Base-by-base conservation (phyloP, 345 rosid genomes). In the Lumnitzera racemosa region DNA sequence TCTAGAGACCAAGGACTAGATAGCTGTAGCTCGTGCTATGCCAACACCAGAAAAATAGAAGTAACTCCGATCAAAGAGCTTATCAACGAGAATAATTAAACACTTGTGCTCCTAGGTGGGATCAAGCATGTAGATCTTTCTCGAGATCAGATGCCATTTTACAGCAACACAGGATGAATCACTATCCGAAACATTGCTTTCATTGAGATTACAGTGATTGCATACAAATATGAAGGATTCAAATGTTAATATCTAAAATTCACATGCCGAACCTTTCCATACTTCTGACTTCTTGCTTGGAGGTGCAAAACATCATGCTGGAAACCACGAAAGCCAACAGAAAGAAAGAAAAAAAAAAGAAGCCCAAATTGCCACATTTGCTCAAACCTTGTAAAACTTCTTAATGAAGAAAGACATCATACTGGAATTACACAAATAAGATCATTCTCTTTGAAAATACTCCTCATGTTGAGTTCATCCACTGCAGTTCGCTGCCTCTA, bases 401-500 rank as follows among this genome's bases (percentile, higher is more conserved):
- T 20, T 9, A 4, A 51, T 61, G 46, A 56, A 11, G 53, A 23
- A 29, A 43, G 41, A n/a, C 2, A 4, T 23, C 24, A 43, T 16
- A 29, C 20, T 49, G 53, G 61, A 89, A 97, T 81, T 79, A 90
- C 99, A 66, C 96, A 94, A 10, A 92, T 77, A 49, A 90, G 86
- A 76, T 90, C 97, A 46, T 86, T 76, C 67, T 94, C 97, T 66
- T 80, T 81, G 59, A 90, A 94, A 67, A 94, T 78, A 74, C 62
- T 76, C 57, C 96, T 86, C 99, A 94, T 94, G 77, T 90, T 94
- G 68, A 94, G 97, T 73, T 94, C 96, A 80, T 94, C 99, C 68
- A 84, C 72, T 56, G 97, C 95, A 41, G 99, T 90, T 73, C 88
- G 79, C 61, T 95, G 82, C 78, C 99, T 83, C 99, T 94, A 71